Evolutionary conservation across 1,284 basidiomycete species (phyloP).

Genomic region (Ganoderma multipileum): DNA sequence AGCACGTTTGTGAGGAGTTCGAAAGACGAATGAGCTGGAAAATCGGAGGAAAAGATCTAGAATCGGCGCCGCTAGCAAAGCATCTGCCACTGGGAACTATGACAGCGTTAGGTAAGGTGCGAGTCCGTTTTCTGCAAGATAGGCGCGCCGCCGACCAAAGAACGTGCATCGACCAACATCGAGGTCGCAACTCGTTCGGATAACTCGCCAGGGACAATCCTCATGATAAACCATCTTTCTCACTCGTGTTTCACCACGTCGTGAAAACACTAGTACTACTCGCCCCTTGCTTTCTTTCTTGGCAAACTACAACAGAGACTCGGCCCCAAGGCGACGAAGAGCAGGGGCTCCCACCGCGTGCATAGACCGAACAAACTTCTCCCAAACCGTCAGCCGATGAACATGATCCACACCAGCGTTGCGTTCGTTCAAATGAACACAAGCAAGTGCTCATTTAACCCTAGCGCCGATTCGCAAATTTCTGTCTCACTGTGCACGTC

Average conservation of each 20-base stretch:
- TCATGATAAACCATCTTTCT: not conserved
- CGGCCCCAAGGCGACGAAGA: not conserved
- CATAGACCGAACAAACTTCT: too few species aligned
- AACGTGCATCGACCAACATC: not conserved
- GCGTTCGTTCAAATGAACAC: too few species aligned
- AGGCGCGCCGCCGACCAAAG: not conserved
- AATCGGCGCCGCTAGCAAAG: not conserved
- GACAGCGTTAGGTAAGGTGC: too few species aligned
- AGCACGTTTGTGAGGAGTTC: not conserved
- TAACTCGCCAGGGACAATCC: not conserved
- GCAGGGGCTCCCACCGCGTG: too few species aligned
- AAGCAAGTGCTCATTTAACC: too few species aligned
- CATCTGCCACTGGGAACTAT: not conserved
- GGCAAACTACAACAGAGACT: not conserved
- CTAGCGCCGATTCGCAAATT: too few species aligned
- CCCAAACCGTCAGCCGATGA: too few species aligned
- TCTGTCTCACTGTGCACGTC: too few species aligned
- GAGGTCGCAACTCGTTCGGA: not conserved
- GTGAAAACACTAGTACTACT: not conserved
- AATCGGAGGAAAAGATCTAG: not conserved
- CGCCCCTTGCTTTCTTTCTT: not conserved
- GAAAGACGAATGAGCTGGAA: not conserved
- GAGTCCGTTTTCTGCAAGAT: too few species aligned
- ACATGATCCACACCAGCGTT: too few species aligned
- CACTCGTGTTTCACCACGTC: not conserved